Evolutionary conservation across 129 eudicot species (phyloP), one percentile per base, ranked within the genome.

Genomic region (Kitagawia praeruptora): DNA sequence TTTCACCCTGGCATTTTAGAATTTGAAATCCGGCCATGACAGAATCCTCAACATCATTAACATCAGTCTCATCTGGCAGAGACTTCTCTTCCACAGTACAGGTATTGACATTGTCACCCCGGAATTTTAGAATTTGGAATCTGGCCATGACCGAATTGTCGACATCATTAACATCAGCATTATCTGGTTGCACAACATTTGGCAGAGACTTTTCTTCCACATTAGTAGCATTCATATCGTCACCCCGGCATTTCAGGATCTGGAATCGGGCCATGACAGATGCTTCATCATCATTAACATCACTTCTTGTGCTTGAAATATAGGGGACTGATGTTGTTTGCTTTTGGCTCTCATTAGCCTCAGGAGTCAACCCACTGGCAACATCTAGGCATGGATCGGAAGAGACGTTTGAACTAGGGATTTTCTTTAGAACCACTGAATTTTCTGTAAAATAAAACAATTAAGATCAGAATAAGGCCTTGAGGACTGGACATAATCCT

Each of bases 91-190:
- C 80, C 39, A 66, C 16, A 46, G 13, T 78, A 6, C 25, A 18
- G 19, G 58, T 5, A 31, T 74, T 74, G 13, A 76, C 76, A 58
- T n/a, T 67, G 38, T 79, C 86, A 56, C 75, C 86, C 64, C 87
- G 87, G 7, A 79, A 75, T 82, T 89, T 91, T 45, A 93, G 73
- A 75, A 93, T 86, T 74, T 79, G 77, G 78, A 87, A 87, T 77
- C 97, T 87, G 69, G 87, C 87, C 94, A 93, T 82, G n/a, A 91
- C 91, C 8, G 90, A 85, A 66, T 86, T 72, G 58, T 90, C 91
- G 34, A 73, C 72, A 72, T 83, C 88, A 79, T 51, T 51, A 16
- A 51, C 23, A 71, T 18, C 9, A 42, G 27, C 11, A 40, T 45
- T 6, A 61, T 61, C 69, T 61, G 28, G 69, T 61, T 72, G 44